Base-by-base conservation (phyloP, 1,284 basidiomycete species). In the Sparassis latifolia region DNA sequence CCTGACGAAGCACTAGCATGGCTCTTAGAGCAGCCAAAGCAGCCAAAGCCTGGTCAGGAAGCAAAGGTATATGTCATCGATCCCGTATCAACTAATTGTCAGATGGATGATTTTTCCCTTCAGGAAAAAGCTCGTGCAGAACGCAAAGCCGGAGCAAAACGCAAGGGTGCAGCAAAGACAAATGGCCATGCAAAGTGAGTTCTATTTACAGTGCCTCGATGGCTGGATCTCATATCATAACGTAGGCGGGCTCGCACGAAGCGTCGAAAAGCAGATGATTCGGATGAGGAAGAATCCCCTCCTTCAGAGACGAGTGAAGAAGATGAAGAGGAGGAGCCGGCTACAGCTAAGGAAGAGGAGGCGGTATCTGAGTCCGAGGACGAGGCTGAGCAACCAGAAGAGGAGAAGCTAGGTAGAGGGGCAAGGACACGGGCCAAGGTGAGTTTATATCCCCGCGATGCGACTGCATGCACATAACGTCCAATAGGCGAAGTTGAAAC, bases 1-100 rank as follows among this genome's bases (percentile, higher is more conserved):
- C 77, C 84, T 9, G 79, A 80, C 42, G 75, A 82, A 45, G 77
- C 79, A 5, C 53, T 77, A 9, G 55, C 69, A 29, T 83, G 80
- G 78, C 63, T 91, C 3, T 70, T 66, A 47, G 76, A 80, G 47
- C 61, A 58, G 45, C 47, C 48, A 27, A 66, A 62, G 49, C 44
- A 55, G 39, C 51, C 57, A 6, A 64, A 55, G 37, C 53, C 53
- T 7, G 54, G 47, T 35, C 45, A 58, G 7, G 62, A 66, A 39
- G 47, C 55, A n/a, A 65, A 59, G 58, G 58, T 58, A 12, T 27
- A 52, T 49, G 3, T 31, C 2, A 6, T n/a, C 20, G 9, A 29
- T 30, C 41, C 31, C 10, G 32, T 27, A 35, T n/a, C 27, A 20
- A 10, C 32, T 35, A 6, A 33, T 6, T 48, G 32, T 20, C 35